phyloP scores from a whole-genome alignment of 1,284 basidiomycete genomes.

The Ceratobasidium sp. region DNA sequence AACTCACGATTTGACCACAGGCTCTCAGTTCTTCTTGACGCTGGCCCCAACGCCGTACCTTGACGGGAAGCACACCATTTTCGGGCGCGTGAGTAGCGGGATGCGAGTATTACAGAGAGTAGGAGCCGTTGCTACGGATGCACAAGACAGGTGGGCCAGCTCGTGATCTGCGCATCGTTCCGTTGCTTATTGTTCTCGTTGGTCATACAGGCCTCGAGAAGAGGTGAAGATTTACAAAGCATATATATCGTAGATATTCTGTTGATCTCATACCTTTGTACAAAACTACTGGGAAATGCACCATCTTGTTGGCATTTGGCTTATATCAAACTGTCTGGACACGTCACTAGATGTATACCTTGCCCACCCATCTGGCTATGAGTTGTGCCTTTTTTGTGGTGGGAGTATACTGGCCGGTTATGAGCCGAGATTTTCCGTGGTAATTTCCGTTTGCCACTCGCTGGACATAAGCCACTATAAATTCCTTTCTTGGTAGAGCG shows the following conservation, averaged over 20 bases:
- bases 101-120: constrained; percentile 87
- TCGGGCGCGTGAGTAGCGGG: constrained; percentile 84
- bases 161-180: constrained; percentile 29
- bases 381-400: no score
- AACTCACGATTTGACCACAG: constrained; percentile 52
- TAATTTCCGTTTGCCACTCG: no score
- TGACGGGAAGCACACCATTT: constrained; percentile 94
- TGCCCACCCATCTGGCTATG: no score
- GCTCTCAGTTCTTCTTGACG: constrained; percentile 94
- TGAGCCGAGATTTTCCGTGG: no score
- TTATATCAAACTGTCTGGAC: no score
- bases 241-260: constrained; percentile 50
- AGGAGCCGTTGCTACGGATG: constrained; percentile 79
- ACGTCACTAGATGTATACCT: no score
- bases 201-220: constrained; percentile 67
- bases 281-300: no score
- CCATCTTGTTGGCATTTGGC: no score
- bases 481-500: no score
- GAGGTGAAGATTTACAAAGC: constrained; percentile 83
- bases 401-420: no score
- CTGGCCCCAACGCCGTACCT: constrained; percentile 90
- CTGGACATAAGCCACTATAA: no score
- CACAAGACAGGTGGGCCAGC: constrained; percentile 71
- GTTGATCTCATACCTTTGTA: background rate
- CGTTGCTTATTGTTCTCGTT: constrained; percentile 39